Conservation (phyloP, 139 green algal species). For the Closterium sp. region DNA sequence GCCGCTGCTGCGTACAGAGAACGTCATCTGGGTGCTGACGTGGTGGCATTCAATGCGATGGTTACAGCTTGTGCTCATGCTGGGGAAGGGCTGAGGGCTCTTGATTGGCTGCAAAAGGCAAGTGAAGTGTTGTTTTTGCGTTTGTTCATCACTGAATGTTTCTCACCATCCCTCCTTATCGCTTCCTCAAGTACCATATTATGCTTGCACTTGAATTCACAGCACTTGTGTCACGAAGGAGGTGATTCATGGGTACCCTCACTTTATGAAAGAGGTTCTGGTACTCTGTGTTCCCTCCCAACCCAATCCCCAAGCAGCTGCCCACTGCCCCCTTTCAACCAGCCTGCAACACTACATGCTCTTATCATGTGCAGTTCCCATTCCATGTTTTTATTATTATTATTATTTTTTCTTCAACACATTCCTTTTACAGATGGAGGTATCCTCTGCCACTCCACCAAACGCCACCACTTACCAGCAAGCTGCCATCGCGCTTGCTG, state of each 20-base stretch:
- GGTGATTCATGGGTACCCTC: too few species aligned
- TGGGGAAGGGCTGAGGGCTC: slow-evolving; percentile 15
- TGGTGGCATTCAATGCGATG: slow-evolving; percentile 29
- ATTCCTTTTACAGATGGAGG: slow-evolving; percentile 15
- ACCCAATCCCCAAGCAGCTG: too few species aligned
- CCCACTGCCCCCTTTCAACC: too few species aligned
- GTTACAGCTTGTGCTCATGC: slow-evolving; percentile 16
- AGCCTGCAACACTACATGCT: too few species aligned
- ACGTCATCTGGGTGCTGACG: neutral
- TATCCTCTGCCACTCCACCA: neutral
- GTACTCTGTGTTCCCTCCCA: too few species aligned
- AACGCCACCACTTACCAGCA: slow-evolving; percentile 17
- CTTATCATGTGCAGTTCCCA: too few species aligned
- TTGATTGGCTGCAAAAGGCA: slow-evolving; percentile 23
- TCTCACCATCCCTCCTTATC: too few species aligned
- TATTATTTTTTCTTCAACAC: neutral
- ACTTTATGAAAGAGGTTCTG: too few species aligned
- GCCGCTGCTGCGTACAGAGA: neutral
- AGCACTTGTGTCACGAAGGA: too few species aligned
- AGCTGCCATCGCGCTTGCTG: slow-evolving; percentile 2
- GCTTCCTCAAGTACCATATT: too few species aligned
- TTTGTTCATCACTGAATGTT: neutral
- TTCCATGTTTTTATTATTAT: too few species aligned
- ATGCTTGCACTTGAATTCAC: too few species aligned
- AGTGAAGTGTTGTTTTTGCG: neutral